Conservation (phyloP, 306 rosid species). For the Dryas octopetala region DNA sequence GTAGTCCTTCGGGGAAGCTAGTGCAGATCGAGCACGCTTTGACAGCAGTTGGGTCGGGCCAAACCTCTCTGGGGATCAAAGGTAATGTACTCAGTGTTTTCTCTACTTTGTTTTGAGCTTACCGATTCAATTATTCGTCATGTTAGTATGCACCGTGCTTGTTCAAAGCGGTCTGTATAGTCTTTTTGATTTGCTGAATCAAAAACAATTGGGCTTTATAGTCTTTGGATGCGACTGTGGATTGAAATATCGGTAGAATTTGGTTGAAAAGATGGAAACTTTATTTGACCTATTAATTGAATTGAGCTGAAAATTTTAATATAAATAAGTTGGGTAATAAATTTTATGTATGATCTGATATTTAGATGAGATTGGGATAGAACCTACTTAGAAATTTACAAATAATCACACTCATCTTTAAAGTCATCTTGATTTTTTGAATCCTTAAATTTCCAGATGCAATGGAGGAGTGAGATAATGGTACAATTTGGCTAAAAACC, state of each 20-base stretch:
- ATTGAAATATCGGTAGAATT: not conserved
- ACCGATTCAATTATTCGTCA: not conserved
- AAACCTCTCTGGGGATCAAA: slow-evolving; percentile 94
- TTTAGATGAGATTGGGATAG: not conserved
- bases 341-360: not conserved
- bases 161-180: not conserved
- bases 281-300: not conserved
- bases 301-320: not conserved
- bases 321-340: not conserved
- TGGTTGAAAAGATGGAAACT: not conserved
- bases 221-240: not conserved
- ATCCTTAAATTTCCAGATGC: too few relatives aligned
- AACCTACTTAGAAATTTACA: not conserved
- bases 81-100: slow-evolving; percentile 38
- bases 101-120: not conserved
- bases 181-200: not conserved
- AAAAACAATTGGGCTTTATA: too few relatives aligned
- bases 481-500: not conserved
- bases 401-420: not conserved
- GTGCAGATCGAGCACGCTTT: slow-evolving; percentile 98
- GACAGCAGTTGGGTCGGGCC: slow-evolving; percentile 96
- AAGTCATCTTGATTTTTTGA: not conserved
- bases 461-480: not conserved
- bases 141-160: not conserved
- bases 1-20: slow-evolving; percentile 93